A percentile compares a stretch with the other conserved stretches of the same genome.
These are phyloP conservation scores for Mucor mucedo DNA, from an alignment of 371 early-diverging fungal species.

Conservation along the genomic window DNA sequence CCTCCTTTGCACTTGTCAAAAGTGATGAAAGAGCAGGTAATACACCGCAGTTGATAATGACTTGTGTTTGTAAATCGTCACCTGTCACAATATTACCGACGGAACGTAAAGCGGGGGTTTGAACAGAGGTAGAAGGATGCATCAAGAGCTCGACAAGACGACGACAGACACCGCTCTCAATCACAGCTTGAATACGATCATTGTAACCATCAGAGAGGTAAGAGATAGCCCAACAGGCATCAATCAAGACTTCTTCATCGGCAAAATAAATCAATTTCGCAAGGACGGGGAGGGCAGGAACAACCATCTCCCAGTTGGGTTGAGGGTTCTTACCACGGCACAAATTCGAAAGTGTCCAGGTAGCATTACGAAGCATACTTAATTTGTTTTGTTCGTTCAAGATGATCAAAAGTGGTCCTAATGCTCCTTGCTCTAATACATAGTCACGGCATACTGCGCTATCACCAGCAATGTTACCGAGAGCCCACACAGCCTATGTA, in stretches of 20 bases:
- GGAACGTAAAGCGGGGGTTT: constrained; percentile 97
- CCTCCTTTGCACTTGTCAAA: constrained; percentile 87
- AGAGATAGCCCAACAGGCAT: constrained; percentile 99
- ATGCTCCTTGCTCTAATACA: constrained; percentile 87
- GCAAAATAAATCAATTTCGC: constrained; percentile 86
- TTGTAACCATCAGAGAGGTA: constrained; percentile 97
- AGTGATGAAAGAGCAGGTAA: constrained; percentile 84
- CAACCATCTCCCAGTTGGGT: constrained; percentile 87
- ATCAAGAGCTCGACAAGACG: constrained; percentile 92
- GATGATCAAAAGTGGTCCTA: constrained; percentile 83
- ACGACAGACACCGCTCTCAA: constrained; percentile 93
- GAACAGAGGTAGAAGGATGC: constrained; percentile 86
- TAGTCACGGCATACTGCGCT: constrained; percentile 93
- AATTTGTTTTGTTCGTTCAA: constrained; percentile 88
- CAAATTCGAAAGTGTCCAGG: constrained; percentile 99
- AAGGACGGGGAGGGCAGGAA: constrained; percentile 86
- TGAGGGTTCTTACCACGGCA: constrained; percentile 99
- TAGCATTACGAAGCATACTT: constrained; percentile 97
- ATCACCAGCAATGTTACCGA: constrained; percentile 99
- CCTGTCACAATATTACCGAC: constrained; percentile 99
- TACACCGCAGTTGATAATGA: constrained; percentile 90
- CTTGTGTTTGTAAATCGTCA: constrained; percentile 97
- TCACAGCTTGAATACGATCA: constrained; percentile 96
- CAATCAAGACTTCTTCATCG: constrained; percentile 97
- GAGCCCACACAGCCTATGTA: constrained; percentile 96